A percentile compares a stretch with the other conserved stretches of the same genome.
Evolutionary conservation across 352 stramenopile genomes (phyloP).

Genomic region (Aphanomyces invadans): DNA sequence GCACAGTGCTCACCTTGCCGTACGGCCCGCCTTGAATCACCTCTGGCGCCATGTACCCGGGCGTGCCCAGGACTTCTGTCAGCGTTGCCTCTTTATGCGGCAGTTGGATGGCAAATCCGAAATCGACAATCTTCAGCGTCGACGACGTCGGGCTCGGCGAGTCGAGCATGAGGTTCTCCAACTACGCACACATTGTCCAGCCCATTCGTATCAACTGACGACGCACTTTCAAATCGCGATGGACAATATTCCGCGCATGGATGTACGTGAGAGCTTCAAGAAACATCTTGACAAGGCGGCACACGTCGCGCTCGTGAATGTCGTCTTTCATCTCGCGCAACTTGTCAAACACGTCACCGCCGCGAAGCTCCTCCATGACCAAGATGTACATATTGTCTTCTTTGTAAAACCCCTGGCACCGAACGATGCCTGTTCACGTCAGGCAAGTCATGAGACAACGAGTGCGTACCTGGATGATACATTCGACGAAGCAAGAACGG

Average conservation of each 20-base stretch:
- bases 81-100: slow-evolving; percentile 40
- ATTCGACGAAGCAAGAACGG: slow-evolving; percentile 62
- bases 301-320: slow-evolving; percentile 89
- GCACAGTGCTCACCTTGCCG: slow-evolving; percentile 19
- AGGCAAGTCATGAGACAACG: neutral
- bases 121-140: slow-evolving; percentile 82
- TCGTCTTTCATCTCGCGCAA: slow-evolving; percentile 92
- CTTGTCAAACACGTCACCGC: slow-evolving; percentile 94
- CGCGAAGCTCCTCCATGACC: slow-evolving; percentile 65
- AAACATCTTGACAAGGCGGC: slow-evolving; percentile 85
- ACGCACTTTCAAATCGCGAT: slow-evolving; percentile 74
- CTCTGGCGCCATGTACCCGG: slow-evolving; percentile 27
- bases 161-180: slow-evolving; percentile 77
- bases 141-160: slow-evolving; percentile 31
- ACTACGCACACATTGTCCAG: slow-evolving; percentile 17
- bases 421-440: slow-evolving; percentile 41
- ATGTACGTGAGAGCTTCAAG: slow-evolving; percentile 89
- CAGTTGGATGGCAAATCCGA: slow-evolving; percentile 73
- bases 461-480: slow-evolving; percentile 35
- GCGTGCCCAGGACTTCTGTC: slow-evolving; percentile 42
- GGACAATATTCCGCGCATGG: slow-evolving; percentile 88
- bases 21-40: slow-evolving; percentile 20
- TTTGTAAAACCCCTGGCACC: slow-evolving; percentile 66
- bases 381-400: slow-evolving; percentile 71
- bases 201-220: neutral